phyloP scores from a whole-genome alignment of 2,329 filamentous ascomycete genomes.

The Penicillium sp. region DNA sequence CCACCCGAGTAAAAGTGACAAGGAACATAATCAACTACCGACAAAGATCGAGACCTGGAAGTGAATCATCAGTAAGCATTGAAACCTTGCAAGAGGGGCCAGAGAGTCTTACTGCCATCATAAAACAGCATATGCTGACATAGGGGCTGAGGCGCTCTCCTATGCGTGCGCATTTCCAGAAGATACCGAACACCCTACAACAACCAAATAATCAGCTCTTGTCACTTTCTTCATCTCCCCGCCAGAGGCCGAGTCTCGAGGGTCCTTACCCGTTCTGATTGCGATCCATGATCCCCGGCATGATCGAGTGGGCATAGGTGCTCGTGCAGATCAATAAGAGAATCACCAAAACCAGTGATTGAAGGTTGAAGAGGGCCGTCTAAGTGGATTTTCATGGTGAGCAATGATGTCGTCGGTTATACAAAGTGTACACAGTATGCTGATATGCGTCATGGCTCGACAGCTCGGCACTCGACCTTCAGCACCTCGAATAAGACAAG shows the following conservation, averaged over 20 bases:
- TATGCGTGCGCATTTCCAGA: conserved; percentile 94
- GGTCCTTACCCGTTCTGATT: conserved; percentile 80
- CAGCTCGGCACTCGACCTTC: not conserved
- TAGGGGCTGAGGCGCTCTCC: conserved; percentile 94
- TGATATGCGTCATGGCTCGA: conserved; percentile 1
- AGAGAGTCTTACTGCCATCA: conserved; percentile 75
- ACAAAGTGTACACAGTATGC: conserved; percentile 3
- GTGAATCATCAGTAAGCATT: not conserved
- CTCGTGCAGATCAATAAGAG: conserved; percentile 95
- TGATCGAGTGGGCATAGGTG: conserved; percentile 87
- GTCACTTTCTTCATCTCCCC: not conserved
- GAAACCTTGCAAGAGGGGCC: not conserved
- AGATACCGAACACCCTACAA: conserved; percentile 72
- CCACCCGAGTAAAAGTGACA: not conserved
- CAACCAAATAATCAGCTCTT: conserved; percentile 1
- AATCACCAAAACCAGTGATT: conserved; percentile 90
- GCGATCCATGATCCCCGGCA: conserved; percentile 84
- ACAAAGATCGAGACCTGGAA: conserved; percentile 35
- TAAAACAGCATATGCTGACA: conserved; percentile 86
- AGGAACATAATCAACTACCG: conserved; percentile 26
- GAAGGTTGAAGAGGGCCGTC: conserved; percentile 99
- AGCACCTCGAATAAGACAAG: not conserved
- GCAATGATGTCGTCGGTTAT: conserved; percentile 8
- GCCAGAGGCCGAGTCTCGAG: not conserved
- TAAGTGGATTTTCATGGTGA: conserved; percentile 40